Percentiles rank a stretch among this genome's conserved stretches.
These are phyloP conservation scores for Xylaria flabelliformis DNA, from an alignment of 495 filamentous ascomycete species.

Conservation along the genomic window DNA sequence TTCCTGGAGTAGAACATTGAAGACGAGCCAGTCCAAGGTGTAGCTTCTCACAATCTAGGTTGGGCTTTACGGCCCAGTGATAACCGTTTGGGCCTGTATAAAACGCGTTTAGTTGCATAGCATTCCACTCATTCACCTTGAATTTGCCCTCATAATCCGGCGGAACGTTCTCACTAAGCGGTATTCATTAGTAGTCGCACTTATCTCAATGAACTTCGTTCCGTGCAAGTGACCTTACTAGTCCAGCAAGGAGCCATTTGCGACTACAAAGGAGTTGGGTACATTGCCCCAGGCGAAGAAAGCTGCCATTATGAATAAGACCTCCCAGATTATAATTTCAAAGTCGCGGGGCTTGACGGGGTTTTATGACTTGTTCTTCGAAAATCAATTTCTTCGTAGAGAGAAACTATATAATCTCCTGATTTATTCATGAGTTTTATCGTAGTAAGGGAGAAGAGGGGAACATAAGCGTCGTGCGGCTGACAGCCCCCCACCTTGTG, in stretches of 20 bases:
- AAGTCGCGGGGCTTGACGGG: background rate
- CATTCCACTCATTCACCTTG: conserved; percentile 21
- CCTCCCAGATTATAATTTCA: background rate
- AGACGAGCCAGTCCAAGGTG: background rate
- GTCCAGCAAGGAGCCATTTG: conserved; percentile 12
- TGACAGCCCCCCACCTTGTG: background rate
- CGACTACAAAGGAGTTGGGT: conserved; percentile 19
- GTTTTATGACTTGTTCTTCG: background rate
- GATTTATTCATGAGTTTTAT: background rate
- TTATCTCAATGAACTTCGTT: background rate
- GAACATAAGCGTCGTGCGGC: conserved; percentile 7
- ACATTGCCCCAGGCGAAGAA: conserved; percentile 22
- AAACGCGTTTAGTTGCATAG: conserved; percentile 1
- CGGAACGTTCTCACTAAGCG: conserved; percentile 4
- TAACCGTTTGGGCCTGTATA: conserved; percentile 18
- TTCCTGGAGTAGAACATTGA: background rate
- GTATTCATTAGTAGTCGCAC: background rate
- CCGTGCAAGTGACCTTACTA: conserved; percentile 3
- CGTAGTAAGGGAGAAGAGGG: background rate
- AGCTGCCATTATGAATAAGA: background rate
- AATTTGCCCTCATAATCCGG: conserved; percentile 7
- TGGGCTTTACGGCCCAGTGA: conserved; percentile 1
- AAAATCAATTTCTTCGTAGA: background rate
- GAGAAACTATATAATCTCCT: background rate
- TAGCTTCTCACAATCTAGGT: background rate